These are phyloP conservation scores for Ascochyta rabiei DNA, from an alignment of 2,329 filamentous ascomycete genomes.

Conservation along the genomic window DNA sequence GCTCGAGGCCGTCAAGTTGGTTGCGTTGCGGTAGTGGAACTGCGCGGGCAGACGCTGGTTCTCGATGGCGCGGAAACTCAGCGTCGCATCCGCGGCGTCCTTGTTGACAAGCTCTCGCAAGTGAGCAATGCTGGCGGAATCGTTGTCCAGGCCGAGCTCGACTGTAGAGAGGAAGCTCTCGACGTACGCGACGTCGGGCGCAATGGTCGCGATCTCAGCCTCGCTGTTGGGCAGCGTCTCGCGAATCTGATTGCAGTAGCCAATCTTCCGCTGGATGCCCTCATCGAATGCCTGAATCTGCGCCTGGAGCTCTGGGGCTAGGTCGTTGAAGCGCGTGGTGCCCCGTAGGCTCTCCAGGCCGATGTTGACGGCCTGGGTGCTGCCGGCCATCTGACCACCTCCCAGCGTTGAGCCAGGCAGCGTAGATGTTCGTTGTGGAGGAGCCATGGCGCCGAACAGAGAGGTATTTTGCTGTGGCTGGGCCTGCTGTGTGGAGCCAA, in stretches of 20 bases:
- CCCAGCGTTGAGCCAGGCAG: slow-evolving; percentile 33
- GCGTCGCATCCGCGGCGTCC: slow-evolving; percentile 72
- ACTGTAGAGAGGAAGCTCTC: slow-evolving; percentile 66
- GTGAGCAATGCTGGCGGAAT: slow-evolving; percentile 64
- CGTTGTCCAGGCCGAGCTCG: slow-evolving; percentile 66
- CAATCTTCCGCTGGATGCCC: slow-evolving; percentile 79
- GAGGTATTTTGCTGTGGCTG: slow-evolving; percentile 40
- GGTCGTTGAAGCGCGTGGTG: slow-evolving; percentile 90
- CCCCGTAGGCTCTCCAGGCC: slow-evolving; percentile 71
- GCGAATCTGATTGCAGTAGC: slow-evolving; percentile 76
- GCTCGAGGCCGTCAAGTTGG: slow-evolving; percentile 40
- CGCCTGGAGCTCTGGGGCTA: slow-evolving; percentile 79
- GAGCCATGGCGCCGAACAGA: slow-evolving; percentile 42
- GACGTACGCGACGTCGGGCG: slow-evolving; percentile 69
- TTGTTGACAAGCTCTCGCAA: slow-evolving; percentile 64
- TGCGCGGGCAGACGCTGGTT: slow-evolving; percentile 73
- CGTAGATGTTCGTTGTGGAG: slow-evolving; percentile 36
- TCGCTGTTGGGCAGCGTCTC: slow-evolving; percentile 67
- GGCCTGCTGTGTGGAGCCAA: slow-evolving; percentile 33
- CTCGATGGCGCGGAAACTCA: slow-evolving; percentile 75
- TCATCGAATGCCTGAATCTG: slow-evolving; percentile 79
- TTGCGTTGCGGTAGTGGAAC: slow-evolving; percentile 61
- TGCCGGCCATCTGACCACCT: slow-evolving; percentile 34
- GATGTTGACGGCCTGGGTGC: slow-evolving; percentile 37
- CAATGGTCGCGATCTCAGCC: slow-evolving; percentile 67